These are phyloP conservation scores for Kodamaea lidongshanica DNA, from an alignment of 805 yeast genomes.

Conservation along the genomic window DNA sequence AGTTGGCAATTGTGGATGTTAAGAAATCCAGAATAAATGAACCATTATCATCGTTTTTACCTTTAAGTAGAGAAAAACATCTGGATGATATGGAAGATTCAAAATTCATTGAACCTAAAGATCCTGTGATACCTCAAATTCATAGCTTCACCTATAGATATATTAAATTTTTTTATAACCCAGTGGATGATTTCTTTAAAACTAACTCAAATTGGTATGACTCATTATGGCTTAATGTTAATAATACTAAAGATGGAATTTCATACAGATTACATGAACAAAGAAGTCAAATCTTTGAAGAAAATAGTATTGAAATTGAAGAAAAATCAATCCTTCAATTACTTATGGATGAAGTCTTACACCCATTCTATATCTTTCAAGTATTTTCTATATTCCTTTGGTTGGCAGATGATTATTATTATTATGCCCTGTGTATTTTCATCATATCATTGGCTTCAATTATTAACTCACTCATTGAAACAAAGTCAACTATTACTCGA, in stretches of 20 bases:
- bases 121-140: slow-evolving; percentile 65
- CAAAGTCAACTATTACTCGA: slow-evolving; percentile 65
- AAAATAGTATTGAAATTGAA: slow-evolving; percentile 66
- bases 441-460: slow-evolving; percentile 79
- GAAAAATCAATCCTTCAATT: slow-evolving; percentile 64
- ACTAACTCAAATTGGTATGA: slow-evolving; percentile 88
- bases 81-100: too few relatives aligned
- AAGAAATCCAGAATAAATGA: slow-evolving; percentile 59
- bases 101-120: slow-evolving; percentile 29
- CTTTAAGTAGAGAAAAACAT: slow-evolving; percentile 15
- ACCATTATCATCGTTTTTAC: slow-evolving; percentile 63
- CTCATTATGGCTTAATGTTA: slow-evolving; percentile 60
- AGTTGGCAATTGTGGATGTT: slow-evolving; percentile 56
- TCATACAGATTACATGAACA: slow-evolving; percentile 63
- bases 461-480: slow-evolving; percentile 76
- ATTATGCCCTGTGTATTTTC: slow-evolving; percentile 90
- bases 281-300: slow-evolving; percentile 68
- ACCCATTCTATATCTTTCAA: slow-evolving; percentile 94
- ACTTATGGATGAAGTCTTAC: slow-evolving; percentile 79
- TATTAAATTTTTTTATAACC: slow-evolving; percentile 75
- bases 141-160: slow-evolving; percentile 78
- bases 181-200: slow-evolving; percentile 77
- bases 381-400: slow-evolving; percentile 86
- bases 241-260: slow-evolving; percentile 58
- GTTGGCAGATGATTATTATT: slow-evolving; percentile 88